Evolutionary conservation across 1,284 basidiomycete genomes (phyloP).

Genomic region (Tylopilus orsonianus): DNA sequence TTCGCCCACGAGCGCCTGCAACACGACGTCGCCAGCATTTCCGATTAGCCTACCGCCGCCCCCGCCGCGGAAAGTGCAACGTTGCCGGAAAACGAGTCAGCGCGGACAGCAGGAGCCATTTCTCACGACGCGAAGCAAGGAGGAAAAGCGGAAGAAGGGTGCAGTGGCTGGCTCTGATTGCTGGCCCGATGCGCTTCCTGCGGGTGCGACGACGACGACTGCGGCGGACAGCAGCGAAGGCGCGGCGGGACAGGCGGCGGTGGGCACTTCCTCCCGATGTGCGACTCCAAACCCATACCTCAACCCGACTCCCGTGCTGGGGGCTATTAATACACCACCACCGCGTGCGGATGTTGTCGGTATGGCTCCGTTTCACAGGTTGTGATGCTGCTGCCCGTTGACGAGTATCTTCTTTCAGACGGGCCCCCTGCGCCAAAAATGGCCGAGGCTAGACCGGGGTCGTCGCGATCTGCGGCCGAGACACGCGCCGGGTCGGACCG

Average conservation of each 20-base stretch:
- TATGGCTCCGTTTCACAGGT: constrained; percentile 6
- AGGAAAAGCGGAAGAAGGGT: constrained; percentile 15
- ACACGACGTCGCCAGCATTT: constrained; percentile 19
- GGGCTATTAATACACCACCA: constrained; percentile 3
- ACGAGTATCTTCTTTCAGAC: constrained; percentile 13
- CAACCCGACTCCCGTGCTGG: constrained; percentile 29
- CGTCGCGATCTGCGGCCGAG: constrained; percentile 10
- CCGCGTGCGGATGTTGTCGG: constrained; percentile 14
- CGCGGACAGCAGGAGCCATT: constrained; percentile 18
- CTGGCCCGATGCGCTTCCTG: constrained; percentile 24
- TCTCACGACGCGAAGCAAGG: constrained; percentile 19
- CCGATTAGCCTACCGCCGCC: constrained; percentile 31
- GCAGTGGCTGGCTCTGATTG: constrained; percentile 15
- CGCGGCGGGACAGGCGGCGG: not conserved
- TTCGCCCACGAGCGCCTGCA: constrained; percentile 24
- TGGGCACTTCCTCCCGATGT: constrained; percentile 20
- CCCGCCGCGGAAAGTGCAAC: constrained; percentile 24
- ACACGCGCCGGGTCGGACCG: constrained; percentile 10
- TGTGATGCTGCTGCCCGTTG: not conserved
- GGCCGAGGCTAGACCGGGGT: not conserved
- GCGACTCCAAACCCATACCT: constrained; percentile 33
- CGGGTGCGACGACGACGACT: not conserved
- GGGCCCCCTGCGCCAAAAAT: constrained; percentile 16
- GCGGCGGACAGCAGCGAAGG: not conserved
- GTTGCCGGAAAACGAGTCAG: constrained; percentile 11